Evolutionary conservation across 164 flowering plant species (phyloP), one percentile per base, ranked within the genome.

Genomic region (Houttuynia cordata): DNA sequence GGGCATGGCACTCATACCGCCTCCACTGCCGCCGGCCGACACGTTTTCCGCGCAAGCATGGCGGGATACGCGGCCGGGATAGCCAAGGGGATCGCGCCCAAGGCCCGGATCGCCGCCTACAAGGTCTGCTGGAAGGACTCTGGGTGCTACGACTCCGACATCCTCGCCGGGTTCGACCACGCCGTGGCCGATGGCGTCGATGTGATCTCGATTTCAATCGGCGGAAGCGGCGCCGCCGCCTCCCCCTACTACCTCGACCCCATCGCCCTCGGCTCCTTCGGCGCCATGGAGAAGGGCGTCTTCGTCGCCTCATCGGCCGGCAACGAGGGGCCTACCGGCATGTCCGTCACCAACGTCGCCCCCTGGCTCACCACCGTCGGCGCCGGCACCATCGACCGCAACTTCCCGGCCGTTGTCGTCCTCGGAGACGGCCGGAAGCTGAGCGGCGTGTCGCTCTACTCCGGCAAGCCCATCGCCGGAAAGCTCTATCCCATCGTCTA

Each of bases 1-100:
- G 98, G 98, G 0, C 98, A 93, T 45, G 98, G 98, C 3, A 89
- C 98, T 8, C 98, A 93, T 75, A 93, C 98, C 0, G 98, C 97
- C 0, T 89, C 96, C 0, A 93, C 98, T 0, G 94, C 97, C 0
- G 98, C 96, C 0, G 98, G 98, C 0, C 58, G 97, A 19, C 64
- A 86, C 67, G 61, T 84, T 0, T 87, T 87, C 50, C 62, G 69
- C 50, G 97, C 97, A 0, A 86, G 77, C 50, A 80, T 92, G 90
- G 59, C 62, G 4, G 98, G 98, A 0, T 89, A 89, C 42, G 98
- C 98, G 0, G 5, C 84, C 3, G 98, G 98, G 3, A 74, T 89
- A n/a, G 98, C 98, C 0, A 85, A 86, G 56, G 98, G 97, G 0
- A 94, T 93, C 5, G 98, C 98, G 10, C 97, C 97, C 3, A 89